Conservation (phyloP, 495 filamentous ascomycete species). For the Penicillium crystallinum region DNA sequence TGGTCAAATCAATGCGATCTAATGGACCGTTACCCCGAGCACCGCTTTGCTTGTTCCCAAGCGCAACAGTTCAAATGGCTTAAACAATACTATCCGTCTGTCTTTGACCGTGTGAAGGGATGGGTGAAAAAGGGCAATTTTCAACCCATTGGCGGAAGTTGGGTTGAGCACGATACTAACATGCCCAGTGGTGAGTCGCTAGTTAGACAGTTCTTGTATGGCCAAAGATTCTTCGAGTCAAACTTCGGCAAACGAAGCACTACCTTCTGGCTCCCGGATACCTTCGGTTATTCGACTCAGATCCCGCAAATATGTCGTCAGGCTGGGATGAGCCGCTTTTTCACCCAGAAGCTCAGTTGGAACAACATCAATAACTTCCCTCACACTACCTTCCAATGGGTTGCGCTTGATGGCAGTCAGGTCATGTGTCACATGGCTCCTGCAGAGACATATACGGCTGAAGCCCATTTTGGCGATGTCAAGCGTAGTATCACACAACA, state of each 20-base stretch:
- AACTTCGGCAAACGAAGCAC: conserved; percentile 81
- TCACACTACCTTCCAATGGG: conserved; percentile 98
- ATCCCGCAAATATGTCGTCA: conserved; percentile 87
- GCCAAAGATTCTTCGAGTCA: conserved; percentile 90
- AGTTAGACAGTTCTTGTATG: conserved; percentile 90
- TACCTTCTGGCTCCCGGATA: conserved; percentile 98
- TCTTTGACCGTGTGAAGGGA: conserved; percentile 82
- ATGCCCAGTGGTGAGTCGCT: conserved; percentile 93
- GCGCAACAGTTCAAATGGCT: conserved; percentile 99
- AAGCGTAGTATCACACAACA: conserved; percentile 86
- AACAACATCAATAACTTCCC: conserved; percentile 99
- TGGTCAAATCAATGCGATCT: conserved; percentile 95
- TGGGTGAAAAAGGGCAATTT: conserved; percentile 89
- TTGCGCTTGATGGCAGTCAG: conserved; percentile 87
- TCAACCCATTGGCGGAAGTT: conserved; percentile 92
- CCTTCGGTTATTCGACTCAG: conserved; percentile 94
- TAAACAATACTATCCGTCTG: conserved; percentile 77
- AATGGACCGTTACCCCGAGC: conserved; percentile 91
- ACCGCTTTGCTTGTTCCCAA: conserved; percentile 85
- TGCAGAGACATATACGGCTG: conserved; percentile 88
- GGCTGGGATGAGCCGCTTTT: conserved; percentile 91
- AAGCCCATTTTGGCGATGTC: conserved; percentile 93
- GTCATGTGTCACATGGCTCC: conserved; percentile 97
- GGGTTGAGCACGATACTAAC: conserved; percentile 99
- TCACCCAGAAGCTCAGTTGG: conserved; percentile 93